Evolutionary conservation across 768 basidiomycete species (phyloP), one percentile per base, ranked within the genome.

Genomic region (Suillus weaverae): DNA sequence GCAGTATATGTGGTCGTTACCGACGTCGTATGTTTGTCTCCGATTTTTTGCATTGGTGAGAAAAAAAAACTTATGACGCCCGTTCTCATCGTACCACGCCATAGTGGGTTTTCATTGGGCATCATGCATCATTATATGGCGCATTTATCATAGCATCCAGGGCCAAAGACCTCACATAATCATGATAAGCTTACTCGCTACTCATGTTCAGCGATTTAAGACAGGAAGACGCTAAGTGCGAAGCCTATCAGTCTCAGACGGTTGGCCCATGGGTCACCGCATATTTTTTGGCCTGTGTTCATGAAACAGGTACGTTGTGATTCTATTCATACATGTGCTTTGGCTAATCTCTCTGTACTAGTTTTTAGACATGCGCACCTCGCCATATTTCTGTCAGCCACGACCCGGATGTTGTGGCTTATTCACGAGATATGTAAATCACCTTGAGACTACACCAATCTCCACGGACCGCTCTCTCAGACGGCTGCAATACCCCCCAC

Each of bases 381-480:
- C 20, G 10, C 20, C 20, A 20, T 44, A 44, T 44, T 10, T 44
- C 20, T 10, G 20, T 20, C 16, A 22, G n/a, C 22, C 22, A 48
- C 46, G 2, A 48, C 46, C 13, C 11, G 46, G n/a, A 48, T 48
- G 46, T 11, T 48, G 22, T 22, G 44, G 13, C 44, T 43, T 43
- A 18, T 43, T 43, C 41, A 20, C 3, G 11, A 22, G 46, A 22
- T 48, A 22, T 48, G 22, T 13, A 3, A 5, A 11, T 13, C 5
- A 22, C 13, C 5, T 48, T 5, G n/a, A 22, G 46, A 22, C 11
- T 22, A 6, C 22, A 48, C 2, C 11, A 13, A 13, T 13, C 90
- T 91, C 76, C 77, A 81, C 26, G 81, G 85, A 41, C 83, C 82
- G 80, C 74, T 57, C 84, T 88, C 5, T 91, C 91, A 0, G 74